These are phyloP conservation scores for Tinospora cordifolia DNA, from an alignment of 164 flowering plant species.

Conservation along the genomic window DNA sequence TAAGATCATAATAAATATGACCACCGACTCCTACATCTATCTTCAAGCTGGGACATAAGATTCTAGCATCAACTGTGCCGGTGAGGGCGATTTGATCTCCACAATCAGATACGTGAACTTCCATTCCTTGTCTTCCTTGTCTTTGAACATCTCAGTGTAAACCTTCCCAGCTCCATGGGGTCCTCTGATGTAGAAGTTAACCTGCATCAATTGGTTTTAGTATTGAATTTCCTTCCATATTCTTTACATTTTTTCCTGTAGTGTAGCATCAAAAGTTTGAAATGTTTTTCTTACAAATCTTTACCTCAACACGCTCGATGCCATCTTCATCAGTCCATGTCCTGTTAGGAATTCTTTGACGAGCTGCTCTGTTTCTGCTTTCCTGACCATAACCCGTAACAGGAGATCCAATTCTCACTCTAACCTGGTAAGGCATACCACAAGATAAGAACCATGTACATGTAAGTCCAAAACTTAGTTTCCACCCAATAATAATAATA, in stretches of 20 bases:
- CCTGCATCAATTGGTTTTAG: conserved; percentile 28
- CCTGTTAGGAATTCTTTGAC: conserved; percentile 75
- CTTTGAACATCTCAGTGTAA: conserved; percentile 75
- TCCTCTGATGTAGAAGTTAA: conserved; percentile 73
- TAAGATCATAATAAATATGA: not conserved
- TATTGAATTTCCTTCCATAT: not conserved
- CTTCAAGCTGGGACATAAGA: conserved; percentile 70
- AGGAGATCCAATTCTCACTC: conserved; percentile 81
- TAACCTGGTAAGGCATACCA: conserved; percentile 43
- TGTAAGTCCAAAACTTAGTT: not conserved
- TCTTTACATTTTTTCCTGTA: too few relatives aligned
- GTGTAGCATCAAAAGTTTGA: not conserved
- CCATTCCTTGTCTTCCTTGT: conserved; percentile 81
- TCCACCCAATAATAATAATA: too few relatives aligned
- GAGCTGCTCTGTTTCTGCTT: conserved; percentile 88
- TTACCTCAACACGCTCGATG: conserved; percentile 77
- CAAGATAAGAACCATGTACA: conserved; percentile 9
- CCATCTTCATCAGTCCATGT: conserved; percentile 86
- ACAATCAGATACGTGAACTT: conserved; percentile 75
- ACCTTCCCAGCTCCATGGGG: conserved; percentile 88
- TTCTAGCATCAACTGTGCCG: conserved; percentile 61
- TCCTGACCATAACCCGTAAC: conserved; percentile 94
- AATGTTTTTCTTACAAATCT: not conserved
- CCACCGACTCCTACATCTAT: not conserved
- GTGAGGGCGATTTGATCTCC: conserved; percentile 61